Conservation (phyloP, 2,329 filamentous ascomycete species). For the Dothistroma pini region DNA sequence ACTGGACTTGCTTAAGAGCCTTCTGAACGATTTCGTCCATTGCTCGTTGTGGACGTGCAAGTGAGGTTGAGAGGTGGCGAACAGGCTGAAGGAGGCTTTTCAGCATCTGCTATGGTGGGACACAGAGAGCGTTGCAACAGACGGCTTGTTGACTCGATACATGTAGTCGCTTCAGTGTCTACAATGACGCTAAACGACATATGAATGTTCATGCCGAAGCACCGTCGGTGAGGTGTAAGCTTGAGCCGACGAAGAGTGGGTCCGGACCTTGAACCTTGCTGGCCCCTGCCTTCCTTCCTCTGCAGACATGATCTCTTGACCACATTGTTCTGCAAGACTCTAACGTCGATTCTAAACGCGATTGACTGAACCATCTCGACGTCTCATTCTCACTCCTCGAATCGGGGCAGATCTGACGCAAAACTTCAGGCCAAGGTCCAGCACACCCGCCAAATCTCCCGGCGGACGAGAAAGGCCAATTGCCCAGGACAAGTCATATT, state of each 20-base stretch:
- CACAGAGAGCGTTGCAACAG: neutral
- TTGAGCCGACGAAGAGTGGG: neutral
- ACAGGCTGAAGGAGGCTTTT: neutral
- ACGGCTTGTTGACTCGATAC: too few relatives aligned
- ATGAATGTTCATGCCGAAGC: too few relatives aligned
- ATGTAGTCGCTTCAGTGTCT: too few relatives aligned
- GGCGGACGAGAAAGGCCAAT: too few relatives aligned
- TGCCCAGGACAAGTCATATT: neutral
- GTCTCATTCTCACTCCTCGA: too few relatives aligned
- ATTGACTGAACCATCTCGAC: neutral
- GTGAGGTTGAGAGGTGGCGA: neutral
- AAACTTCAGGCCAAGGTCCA: neutral
- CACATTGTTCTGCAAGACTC: neutral
- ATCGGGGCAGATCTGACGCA: too few relatives aligned
- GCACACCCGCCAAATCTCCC: neutral
- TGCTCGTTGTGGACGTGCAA: neutral
- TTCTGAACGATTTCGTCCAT: constrained; percentile 22
- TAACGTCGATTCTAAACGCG: neutral
- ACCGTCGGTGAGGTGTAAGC: neutral
- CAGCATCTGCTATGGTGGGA: neutral
- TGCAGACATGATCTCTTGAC: neutral
- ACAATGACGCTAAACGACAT: too few relatives aligned
- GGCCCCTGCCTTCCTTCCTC: neutral
- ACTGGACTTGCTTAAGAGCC: constrained; percentile 15
- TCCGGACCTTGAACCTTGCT: neutral